Evolutionary conservation across 208 protist species (phyloP).

Genomic region (Naegleria gruberi): DNA sequence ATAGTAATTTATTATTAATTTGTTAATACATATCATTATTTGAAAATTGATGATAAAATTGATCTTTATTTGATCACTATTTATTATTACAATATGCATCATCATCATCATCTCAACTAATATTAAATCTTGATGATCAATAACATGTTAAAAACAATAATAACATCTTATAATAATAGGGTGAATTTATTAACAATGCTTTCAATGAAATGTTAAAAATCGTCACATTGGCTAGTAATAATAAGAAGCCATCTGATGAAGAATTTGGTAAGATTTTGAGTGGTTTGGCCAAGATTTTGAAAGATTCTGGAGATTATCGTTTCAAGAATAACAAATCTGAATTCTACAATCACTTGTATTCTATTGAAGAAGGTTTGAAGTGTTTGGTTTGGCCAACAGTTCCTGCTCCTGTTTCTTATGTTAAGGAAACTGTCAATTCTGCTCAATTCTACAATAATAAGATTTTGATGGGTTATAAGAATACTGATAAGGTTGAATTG

Average conservation of each 20-base stretch:
- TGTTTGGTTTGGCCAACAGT: not conserved
- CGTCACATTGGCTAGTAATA: not conserved
- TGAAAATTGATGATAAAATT: not conserved
- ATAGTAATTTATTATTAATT: not conserved
- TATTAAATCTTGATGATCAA: not conserved
- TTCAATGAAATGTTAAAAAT: not conserved
- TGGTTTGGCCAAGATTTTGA: not conserved
- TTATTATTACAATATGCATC: not conserved
- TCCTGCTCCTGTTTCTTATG: not conserved
- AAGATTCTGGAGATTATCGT: not conserved
- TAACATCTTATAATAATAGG: not conserved
- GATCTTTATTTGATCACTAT: not conserved
- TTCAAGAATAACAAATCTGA: not conserved
- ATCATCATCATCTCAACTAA: no score
- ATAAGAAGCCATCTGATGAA: slow-evolving; percentile 14
- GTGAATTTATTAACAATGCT: not conserved
- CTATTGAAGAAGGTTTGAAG: slow-evolving; percentile 11
- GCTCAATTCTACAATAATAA: slow-evolving; percentile 27
- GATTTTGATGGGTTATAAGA: not conserved
- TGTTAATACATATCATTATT: not conserved
- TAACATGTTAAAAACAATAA: no score
- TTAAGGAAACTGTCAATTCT: not conserved
- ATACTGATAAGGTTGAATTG: not conserved
- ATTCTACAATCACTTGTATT: slow-evolving; percentile 10
- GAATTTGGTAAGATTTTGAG: not conserved